phyloP scores from a whole-genome alignment of 306 rosid genomes.

The Bauhinia variegata region DNA sequence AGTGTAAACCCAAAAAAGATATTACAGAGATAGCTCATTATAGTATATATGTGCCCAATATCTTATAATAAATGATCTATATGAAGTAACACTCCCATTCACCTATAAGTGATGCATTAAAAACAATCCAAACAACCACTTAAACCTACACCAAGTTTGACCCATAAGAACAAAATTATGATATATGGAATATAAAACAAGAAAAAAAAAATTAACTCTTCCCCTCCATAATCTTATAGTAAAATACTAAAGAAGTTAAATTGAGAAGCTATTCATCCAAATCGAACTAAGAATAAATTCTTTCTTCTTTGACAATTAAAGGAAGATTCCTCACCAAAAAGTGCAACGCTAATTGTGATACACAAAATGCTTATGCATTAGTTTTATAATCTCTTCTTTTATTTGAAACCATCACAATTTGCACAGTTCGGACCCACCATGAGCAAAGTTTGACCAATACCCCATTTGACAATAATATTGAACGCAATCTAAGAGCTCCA shows the following conservation, averaged over 20 bases:
- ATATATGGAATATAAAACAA: too few species aligned
- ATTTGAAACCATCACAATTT: constrained; percentile 39
- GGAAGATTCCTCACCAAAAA: constrained; percentile 66
- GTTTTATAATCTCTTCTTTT: constrained; percentile 32
- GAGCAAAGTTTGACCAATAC: constrained; percentile 44
- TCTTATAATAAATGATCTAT: too few species aligned
- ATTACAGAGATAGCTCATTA: too few species aligned
- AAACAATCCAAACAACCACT: too few species aligned
- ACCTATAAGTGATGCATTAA: too few species aligned
- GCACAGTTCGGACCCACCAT: constrained; percentile 45
- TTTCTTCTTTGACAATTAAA: constrained; percentile 87
- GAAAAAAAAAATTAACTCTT: too few species aligned
- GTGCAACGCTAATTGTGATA: constrained; percentile 38
- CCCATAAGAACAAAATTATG: too few species aligned
- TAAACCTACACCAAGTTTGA: too few species aligned
- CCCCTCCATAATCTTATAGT: too few species aligned
- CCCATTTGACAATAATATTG: constrained; percentile 38
- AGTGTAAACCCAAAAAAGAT: too few species aligned
- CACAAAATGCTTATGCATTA: constrained; percentile 34
- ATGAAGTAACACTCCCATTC: too few species aligned
- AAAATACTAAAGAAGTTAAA: constrained; percentile 9
- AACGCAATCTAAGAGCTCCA: constrained; percentile 45
- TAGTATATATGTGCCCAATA: too few species aligned
- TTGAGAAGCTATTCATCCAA: constrained; percentile 41
- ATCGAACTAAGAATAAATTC: constrained; percentile 65